Percentiles rank a stretch among this genome's conserved stretches.
These are phyloP conservation scores for Thelonectria blattea DNA, from an alignment of 2,329 filamentous ascomycete species.

Conservation along the genomic window DNA sequence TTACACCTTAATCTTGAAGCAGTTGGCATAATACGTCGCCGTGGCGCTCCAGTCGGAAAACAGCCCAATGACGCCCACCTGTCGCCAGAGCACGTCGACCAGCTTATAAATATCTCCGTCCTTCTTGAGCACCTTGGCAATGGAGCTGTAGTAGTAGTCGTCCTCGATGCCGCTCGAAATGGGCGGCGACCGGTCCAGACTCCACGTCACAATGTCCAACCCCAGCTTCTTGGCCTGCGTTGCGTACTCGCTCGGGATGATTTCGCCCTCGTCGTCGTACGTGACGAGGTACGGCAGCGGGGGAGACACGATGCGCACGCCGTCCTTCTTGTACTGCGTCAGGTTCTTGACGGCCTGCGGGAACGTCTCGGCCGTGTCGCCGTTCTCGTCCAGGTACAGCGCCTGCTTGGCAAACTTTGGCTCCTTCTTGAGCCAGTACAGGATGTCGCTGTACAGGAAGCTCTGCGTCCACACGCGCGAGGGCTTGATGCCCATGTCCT, in stretches of 20 bases:
- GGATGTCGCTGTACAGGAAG: slow-evolving; percentile 68
- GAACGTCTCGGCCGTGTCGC: slow-evolving; percentile 58
- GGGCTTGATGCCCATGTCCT: slow-evolving; percentile 56
- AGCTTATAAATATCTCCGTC: slow-evolving; percentile 72
- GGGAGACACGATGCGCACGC: slow-evolving; percentile 68
- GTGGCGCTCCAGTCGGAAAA: slow-evolving; percentile 76
- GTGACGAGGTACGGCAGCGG: slow-evolving; percentile 67
- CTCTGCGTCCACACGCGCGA: slow-evolving; percentile 67
- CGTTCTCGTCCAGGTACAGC: slow-evolving; percentile 68
- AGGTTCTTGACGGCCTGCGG: slow-evolving; percentile 62
- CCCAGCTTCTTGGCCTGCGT: slow-evolving; percentile 64
- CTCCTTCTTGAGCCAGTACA: slow-evolving; percentile 70
- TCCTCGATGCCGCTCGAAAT: slow-evolving; percentile 55
- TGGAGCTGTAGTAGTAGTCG: slow-evolving; percentile 62
- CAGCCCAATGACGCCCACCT: slow-evolving; percentile 66
- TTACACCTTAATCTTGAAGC: slow-evolving; percentile 53
- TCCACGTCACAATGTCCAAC: slow-evolving; percentile 72
- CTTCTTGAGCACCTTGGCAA: slow-evolving; percentile 60
- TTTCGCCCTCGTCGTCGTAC: slow-evolving; percentile 53
- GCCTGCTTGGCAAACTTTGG: slow-evolving; percentile 67
- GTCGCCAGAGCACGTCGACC: slow-evolving; percentile 66
- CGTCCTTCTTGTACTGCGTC: slow-evolving; percentile 59
- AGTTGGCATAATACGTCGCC: slow-evolving; percentile 75
- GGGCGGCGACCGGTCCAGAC: slow-evolving; percentile 69
- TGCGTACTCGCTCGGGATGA: slow-evolving; percentile 70